Conservation (phyloP, 768 basidiomycete species). For the Pleurotus citrinopileatus region DNA sequence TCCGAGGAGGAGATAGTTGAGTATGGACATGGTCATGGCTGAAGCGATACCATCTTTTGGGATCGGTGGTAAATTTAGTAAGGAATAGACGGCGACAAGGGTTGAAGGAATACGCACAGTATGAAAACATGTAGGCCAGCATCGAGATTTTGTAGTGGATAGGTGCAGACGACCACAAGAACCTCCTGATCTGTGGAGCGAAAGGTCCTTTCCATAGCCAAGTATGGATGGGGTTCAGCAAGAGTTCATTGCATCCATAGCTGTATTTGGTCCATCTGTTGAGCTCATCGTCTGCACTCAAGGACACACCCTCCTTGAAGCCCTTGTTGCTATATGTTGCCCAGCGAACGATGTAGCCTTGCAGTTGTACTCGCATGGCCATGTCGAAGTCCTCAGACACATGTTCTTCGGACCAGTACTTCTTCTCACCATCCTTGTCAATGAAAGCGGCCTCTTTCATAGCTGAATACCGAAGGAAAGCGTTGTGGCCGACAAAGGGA, state of each 20-base stretch:
- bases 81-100: conserved; percentile 13
- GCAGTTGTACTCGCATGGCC: conserved; percentile 63
- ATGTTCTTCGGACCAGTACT: conserved; percentile 75
- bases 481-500: conserved; percentile 85
- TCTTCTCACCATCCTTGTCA: conserved; percentile 62
- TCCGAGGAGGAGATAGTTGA: conserved; percentile 78
- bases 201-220: conserved; percentile 83
- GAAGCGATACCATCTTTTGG: conserved; percentile 62
- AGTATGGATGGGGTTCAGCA: conserved; percentile 78
- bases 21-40: conserved; percentile 57
- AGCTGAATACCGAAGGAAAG: conserved; percentile 85
- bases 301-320: conserved; percentile 87
- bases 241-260: conserved; percentile 69
- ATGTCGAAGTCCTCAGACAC: conserved; percentile 84
- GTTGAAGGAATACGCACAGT: conserved; percentile 28
- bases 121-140: conserved; percentile 63
- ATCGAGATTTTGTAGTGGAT: conserved; percentile 82
- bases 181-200: conserved; percentile 66
- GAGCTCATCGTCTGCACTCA: conserved; percentile 86
- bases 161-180: conserved; percentile 74
- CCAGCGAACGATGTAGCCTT: conserved; percentile 76
- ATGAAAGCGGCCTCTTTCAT: conserved; percentile 80
- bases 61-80: background rate
- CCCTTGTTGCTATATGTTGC: conserved; percentile 81
- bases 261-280: conserved; percentile 87